Conservation (phyloP, 148 eudicot species). For the Diospyros kaki region DNA sequence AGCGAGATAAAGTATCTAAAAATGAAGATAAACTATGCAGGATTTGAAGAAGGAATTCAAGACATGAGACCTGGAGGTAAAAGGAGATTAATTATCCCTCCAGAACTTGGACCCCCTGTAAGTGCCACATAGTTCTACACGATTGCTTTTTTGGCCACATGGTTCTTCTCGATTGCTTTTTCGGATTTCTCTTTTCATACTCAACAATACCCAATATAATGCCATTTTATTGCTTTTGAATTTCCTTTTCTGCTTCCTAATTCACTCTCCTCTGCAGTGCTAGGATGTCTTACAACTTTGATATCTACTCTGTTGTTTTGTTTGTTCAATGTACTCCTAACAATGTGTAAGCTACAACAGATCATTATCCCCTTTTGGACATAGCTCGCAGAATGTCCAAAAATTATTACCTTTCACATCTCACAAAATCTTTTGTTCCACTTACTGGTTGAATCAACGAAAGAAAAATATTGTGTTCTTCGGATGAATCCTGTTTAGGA, state of each 20-base stretch:
- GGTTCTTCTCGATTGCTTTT: too few relatives aligned
- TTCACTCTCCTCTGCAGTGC: background rate
- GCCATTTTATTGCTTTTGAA: too few relatives aligned
- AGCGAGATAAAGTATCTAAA: background rate
- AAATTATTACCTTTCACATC: background rate
- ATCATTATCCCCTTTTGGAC: background rate
- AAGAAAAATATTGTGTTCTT: background rate
- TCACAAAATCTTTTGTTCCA: background rate
- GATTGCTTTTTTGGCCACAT: background rate
- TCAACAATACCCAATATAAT: too few relatives aligned
- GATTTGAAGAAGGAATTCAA: conserved; percentile 85
- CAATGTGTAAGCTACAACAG: too few relatives aligned
- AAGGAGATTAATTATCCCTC: conserved; percentile 92
- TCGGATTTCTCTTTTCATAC: too few relatives aligned
- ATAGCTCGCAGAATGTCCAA: background rate
- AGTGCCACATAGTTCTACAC: conserved; percentile 26
- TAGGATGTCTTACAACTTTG: background rate
- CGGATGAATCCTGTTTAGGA: background rate
- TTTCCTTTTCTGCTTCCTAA: too few relatives aligned
- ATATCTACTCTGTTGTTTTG: background rate
- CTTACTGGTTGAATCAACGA: background rate
- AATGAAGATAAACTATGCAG: conserved; percentile 30
- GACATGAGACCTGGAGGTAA: conserved; percentile 99
- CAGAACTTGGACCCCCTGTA: conserved; percentile 97
- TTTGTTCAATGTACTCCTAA: too few relatives aligned